Evolutionary conservation across 202 grass and related monocot species (phyloP), one percentile per base, ranked within the genome.

Genomic region (Musa balbisiana): DNA sequence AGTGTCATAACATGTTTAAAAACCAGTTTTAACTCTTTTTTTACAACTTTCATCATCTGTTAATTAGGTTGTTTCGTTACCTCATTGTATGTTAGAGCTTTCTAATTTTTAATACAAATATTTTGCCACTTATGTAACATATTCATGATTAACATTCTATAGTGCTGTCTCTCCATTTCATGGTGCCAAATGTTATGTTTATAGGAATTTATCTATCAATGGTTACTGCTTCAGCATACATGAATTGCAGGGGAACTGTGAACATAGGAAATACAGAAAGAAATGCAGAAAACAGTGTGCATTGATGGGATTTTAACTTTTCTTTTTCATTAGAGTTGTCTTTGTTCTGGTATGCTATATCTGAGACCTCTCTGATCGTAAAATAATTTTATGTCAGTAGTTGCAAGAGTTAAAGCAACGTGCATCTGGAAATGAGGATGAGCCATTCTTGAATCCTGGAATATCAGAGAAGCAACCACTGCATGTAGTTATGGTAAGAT

Each of bases 391-490:
- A 84, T 75, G 89, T 92, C 83, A 95, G 89, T 99, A 99, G 96
- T 76, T 99, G 82, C 91, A 99, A 99, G 96, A 99, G 77, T 72
- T 99, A 82, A 99, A 99, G 76, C 91, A 88, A 51, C 87, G 96
- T 82, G 82, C 89, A 73, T 95, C 91, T 82, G 87, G 87, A 74
- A 90, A 93, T 29, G 88, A 95, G 75, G 85, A 90, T 58, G 92
- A 92, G 71, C 82, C 75, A 76, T 90, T 95, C 67, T 76, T 88
- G 76, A 99, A 88, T 74, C 96, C 91, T 49, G 96, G 96, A 73
- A 79, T 99, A 88, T 95, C 96, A 79, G 89, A 95, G 75, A 99
- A 99, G 83, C 91, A 99, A 80, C 96, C 96, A 24, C 85, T 99
- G 74, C 96, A 99, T 88, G 91, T 99, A 19, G 89, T 95, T 77